A percentile compares a stretch with the other conserved stretches of the same genome.
Conservation (phyloP, 2,329 filamentous ascomycete genomes). For the Sarocladium brachiariae region DNA sequence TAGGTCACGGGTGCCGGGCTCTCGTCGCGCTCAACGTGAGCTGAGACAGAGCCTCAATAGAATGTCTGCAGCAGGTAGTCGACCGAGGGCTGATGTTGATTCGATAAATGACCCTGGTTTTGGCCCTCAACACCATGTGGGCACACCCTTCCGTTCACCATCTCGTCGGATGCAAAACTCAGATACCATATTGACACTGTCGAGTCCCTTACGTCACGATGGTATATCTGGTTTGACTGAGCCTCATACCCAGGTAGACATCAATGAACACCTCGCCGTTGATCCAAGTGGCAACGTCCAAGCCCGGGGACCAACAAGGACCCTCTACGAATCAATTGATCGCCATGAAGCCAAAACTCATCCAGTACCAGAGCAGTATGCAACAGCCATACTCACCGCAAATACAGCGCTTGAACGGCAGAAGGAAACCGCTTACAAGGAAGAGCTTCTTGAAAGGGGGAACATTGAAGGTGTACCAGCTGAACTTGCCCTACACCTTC, state of each 20-base stretch:
- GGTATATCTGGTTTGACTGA: background rate
- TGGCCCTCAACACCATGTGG: background rate
- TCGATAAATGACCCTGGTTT: background rate
- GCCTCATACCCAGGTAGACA: background rate
- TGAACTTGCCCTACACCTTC: constrained; percentile 27
- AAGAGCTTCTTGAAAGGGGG: background rate
- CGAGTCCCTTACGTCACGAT: background rate
- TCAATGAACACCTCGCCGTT: constrained; percentile 1
- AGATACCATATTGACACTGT: background rate
- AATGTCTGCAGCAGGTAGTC: background rate
- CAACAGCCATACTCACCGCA: background rate
- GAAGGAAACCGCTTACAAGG: background rate
- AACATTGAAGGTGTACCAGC: constrained; percentile 18
- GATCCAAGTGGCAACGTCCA: constrained; percentile 1
- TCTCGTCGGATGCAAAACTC: background rate
- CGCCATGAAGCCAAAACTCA: background rate
- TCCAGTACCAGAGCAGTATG: constrained; percentile 3
- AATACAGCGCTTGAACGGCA: background rate
- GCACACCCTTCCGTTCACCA: background rate
- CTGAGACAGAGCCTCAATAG: background rate
- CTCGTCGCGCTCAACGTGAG: background rate
- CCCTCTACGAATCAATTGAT: background rate
- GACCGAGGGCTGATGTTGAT: background rate
- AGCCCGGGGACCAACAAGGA: background rate
- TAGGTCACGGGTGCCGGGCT: background rate